phyloP scores from a whole-genome alignment of 305 asterid genomes.

The Rubia balearica region DNA sequence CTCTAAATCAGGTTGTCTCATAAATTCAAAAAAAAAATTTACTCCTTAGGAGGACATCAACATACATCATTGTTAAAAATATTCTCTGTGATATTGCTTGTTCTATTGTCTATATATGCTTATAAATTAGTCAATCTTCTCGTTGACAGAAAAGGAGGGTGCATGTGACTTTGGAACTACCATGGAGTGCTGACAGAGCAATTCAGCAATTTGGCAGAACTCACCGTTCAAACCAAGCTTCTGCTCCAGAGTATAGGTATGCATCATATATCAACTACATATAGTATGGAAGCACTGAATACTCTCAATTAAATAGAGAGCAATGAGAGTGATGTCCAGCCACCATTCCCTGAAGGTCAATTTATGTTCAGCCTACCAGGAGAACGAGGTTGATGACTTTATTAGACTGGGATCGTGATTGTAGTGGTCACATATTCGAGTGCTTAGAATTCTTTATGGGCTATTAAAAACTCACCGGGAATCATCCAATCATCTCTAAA shows the following conservation, averaged over 20 bases:
- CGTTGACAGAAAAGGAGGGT: slow-evolving; percentile 84
- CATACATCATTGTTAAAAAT: background rate
- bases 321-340: background rate
- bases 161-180: slow-evolving; percentile 89
- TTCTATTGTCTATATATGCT: slow-evolving; percentile 2
- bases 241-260: slow-evolving; percentile 95
- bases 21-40: slow-evolving; percentile 5
- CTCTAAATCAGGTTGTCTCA: slow-evolving; percentile 72
- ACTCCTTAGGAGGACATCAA: background rate
- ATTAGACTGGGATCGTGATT: background rate
- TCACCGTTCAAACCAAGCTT: slow-evolving; percentile 95
- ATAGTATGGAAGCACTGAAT: background rate
- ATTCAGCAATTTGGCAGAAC: slow-evolving; percentile 99
- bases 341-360: background rate
- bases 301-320: background rate
- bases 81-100: slow-evolving; percentile 3
- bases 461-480: background rate
- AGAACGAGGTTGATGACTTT: background rate
- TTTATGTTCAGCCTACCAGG: background rate
- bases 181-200: slow-evolving; percentile 99
- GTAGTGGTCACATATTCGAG: no score
- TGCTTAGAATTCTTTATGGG: background rate
- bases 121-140: slow-evolving; percentile 20
- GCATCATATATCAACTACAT: background rate
- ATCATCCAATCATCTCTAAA: background rate